Conservation (phyloP, 2,329 filamentous ascomycete species). For the Aspergillus viridinutans region DNA sequence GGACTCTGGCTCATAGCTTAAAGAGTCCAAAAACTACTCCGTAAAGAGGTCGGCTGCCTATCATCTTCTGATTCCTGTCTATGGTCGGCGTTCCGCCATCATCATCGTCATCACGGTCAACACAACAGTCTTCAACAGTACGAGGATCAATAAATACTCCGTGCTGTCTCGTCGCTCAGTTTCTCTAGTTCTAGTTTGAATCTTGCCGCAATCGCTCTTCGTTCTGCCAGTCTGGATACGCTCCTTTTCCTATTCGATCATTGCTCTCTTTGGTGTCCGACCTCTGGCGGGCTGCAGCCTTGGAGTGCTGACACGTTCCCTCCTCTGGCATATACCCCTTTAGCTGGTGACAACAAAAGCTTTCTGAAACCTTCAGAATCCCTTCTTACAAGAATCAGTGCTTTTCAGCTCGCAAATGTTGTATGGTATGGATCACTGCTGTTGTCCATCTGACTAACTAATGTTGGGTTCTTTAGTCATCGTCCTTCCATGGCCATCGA, state of each 20-base stretch:
- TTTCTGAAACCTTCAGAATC: neutral
- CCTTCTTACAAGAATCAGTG: neutral
- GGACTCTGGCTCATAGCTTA: neutral
- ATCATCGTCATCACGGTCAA: neutral
- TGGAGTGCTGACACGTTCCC: neutral
- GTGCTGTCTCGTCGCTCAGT: neutral
- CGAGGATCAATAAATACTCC: neutral
- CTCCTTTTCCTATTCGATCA: neutral
- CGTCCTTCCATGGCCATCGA: slow-evolving; percentile 28
- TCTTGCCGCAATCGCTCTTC: neutral
- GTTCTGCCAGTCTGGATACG: neutral
- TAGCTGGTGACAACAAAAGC: neutral
- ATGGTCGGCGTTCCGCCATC: neutral
- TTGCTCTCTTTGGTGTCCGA: neutral
- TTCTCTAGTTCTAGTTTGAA: neutral
- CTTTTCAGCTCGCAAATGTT: neutral
- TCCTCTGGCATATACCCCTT: neutral
- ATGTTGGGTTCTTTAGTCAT: slow-evolving; percentile 20
- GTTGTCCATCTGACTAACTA: slow-evolving; percentile 20
- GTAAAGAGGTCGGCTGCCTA: neutral
- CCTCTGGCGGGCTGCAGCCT: neutral
- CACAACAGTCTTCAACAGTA: neutral
- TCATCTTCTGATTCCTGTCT: neutral
- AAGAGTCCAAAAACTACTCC: neutral
- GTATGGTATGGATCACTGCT: neutral